Evolutionary conservation across 192 early-diverging fungal genomes (phyloP), one percentile per base, ranked within the genome.

Genomic region (Spizellomyces sp.): DNA sequence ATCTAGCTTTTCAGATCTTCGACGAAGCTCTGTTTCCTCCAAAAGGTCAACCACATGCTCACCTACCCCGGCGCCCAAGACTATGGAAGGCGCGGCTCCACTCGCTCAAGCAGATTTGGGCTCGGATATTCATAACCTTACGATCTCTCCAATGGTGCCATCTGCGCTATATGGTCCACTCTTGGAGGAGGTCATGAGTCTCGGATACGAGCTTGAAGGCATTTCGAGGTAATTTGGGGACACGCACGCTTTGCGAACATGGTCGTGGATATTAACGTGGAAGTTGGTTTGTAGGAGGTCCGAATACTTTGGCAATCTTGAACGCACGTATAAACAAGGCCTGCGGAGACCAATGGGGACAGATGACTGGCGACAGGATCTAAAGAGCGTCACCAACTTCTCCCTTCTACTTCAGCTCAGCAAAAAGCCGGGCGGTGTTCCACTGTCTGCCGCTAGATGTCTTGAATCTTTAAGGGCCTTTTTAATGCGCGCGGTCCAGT

Each of bases 151-250:
- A 2, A 22, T 17, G 9, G 22, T 70, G 19, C 60, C 69, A 22
- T 19, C 59, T 17, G n/a, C 42, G 15, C 22, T 70, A 10, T 70
- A 62, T 27, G 59, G 58, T 19, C 21, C 58, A 14, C 21, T 70
- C n/a, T 47, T 70, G 42, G 69, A 70, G 62, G 69, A 70, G 69
- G 45, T 70, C 9, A 8, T 48, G 12, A 21, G 19, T n/a, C 58
- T 64, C 6, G 69, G 60, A 3, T 70, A 47, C 58, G 27, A 63
- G 12, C 22, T 70, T 4, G 58, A 70, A 21, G 59, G 42, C 42
- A 45, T 70, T 62, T 36, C 44, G 15, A 56, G 67, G 67, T 66
- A 50, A 50, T 46, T 57, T 14, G 21, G 46, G 15, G 22, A 47
- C 52, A 57, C 10, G 15, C 27, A 36, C 3, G 27, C 27, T 36